A percentile compares a stretch with the other conserved stretches of the same genome.
Conservation (phyloP, 2,329 filamentous ascomycete species). For the Rutstroemia sp. region DNA sequence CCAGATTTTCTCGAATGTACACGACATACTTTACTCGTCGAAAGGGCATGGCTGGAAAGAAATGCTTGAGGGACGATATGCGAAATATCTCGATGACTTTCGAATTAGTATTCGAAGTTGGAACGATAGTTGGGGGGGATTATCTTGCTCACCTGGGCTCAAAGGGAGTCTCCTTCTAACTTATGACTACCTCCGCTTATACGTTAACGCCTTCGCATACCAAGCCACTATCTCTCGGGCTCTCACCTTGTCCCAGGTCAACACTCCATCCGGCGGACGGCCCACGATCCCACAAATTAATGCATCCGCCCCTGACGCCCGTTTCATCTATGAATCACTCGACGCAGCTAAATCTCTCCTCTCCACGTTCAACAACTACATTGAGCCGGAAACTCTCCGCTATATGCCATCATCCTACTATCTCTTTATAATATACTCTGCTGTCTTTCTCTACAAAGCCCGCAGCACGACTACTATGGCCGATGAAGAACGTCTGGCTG, state of each 20-base stretch:
- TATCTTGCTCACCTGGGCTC: constrained; percentile 59
- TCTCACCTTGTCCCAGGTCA: constrained; percentile 23
- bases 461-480: constrained; percentile 25
- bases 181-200: constrained; percentile 65
- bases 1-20: constrained; percentile 65
- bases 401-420: constrained; percentile 60
- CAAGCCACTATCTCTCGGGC: constrained; percentile 57
- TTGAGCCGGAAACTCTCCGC: constrained; percentile 51
- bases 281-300: constrained; percentile 22
- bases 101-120: constrained; percentile 60
- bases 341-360: constrained; percentile 56
- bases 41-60: constrained; percentile 62
- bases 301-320: constrained; percentile 53
- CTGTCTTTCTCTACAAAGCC: constrained; percentile 57
- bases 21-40: constrained; percentile 66
- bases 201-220: constrained; percentile 70
- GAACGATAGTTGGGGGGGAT: constrained; percentile 62
- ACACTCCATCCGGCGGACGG: constrained; percentile 34
- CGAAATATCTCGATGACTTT: constrained; percentile 70
- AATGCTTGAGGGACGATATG: constrained; percentile 64
- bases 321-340: constrained; percentile 60
- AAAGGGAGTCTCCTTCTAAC: constrained; percentile 62
- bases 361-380: constrained; percentile 50
- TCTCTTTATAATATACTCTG: constrained; percentile 54
- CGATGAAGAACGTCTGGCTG: constrained; percentile 40